Conservation (phyloP, 495 filamentous ascomycete genomes). For the Trichoderma parareesei region DNA sequence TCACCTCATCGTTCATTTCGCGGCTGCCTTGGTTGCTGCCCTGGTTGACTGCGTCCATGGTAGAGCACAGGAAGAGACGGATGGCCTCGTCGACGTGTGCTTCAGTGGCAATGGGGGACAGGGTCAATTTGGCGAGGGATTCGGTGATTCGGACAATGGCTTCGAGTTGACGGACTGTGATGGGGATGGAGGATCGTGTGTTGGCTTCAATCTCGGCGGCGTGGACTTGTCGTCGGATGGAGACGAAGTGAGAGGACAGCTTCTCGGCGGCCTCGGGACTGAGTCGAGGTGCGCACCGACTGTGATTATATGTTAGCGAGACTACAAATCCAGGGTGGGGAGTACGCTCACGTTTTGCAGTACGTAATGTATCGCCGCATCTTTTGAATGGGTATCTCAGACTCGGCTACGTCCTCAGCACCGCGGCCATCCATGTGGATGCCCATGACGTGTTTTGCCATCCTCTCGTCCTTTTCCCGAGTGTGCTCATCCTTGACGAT, state of each 20-base stretch:
- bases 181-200: slow-evolving; percentile 84
- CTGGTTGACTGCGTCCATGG: slow-evolving; percentile 95
- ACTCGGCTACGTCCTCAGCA: slow-evolving; percentile 71
- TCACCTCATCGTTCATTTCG: slow-evolving; percentile 83
- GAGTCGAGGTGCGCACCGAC: slow-evolving; percentile 87
- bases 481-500: slow-evolving; percentile 96
- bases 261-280: slow-evolving; percentile 91
- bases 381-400: slow-evolving; percentile 86
- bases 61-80: slow-evolving; percentile 89
- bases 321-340: not conserved
- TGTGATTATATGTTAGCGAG: slow-evolving; percentile 21
- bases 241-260: slow-evolving; percentile 94
- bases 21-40: slow-evolving; percentile 71
- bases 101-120: slow-evolving; percentile 79
- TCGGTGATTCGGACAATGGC: slow-evolving; percentile 97
- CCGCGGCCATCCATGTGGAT: slow-evolving; percentile 92
- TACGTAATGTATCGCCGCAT: slow-evolving; percentile 99
- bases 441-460: slow-evolving; percentile 94
- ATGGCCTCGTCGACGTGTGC: slow-evolving; percentile 97
- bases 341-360: slow-evolving; percentile 71
- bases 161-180: slow-evolving; percentile 95
- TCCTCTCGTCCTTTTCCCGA: slow-evolving; percentile 78
- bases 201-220: slow-evolving; percentile 80
- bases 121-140: slow-evolving; percentile 81
- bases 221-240: slow-evolving; percentile 91